Conservation (phyloP, 768 basidiomycete species). For the Mycena rosella region DNA sequence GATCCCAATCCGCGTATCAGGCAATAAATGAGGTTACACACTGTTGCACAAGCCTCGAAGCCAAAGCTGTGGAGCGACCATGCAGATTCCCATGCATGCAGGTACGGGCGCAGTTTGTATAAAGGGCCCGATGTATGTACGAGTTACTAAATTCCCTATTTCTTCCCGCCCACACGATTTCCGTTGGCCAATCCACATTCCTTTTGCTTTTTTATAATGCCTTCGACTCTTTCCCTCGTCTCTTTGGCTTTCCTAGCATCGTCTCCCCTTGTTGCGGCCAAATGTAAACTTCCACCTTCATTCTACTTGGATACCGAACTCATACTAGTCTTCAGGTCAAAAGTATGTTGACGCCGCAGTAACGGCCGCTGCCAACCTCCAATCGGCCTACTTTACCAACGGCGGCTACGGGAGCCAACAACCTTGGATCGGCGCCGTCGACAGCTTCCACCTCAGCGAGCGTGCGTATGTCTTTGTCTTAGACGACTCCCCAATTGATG, state of each 20-base stretch:
- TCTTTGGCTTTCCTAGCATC: slow-evolving; percentile 18
- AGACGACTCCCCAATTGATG: not conserved
- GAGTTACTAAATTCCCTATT: not conserved
- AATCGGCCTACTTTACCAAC: slow-evolving; percentile 31
- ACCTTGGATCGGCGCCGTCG: slow-evolving; percentile 36
- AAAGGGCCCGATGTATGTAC: not conserved
- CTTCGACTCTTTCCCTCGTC: slow-evolving; percentile 9
- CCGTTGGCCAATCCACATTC: slow-evolving; percentile 19
- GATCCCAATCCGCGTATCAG: not conserved
- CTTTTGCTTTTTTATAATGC: slow-evolving; percentile 16
- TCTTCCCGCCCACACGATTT: not conserved
- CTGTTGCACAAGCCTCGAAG: not conserved
- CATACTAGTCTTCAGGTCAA: slow-evolving; percentile 11
- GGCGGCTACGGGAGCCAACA: slow-evolving; percentile 28
- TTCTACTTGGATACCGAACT: not conserved
- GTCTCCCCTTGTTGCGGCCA: slow-evolving; percentile 17
- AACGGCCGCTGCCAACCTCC: slow-evolving; percentile 37
- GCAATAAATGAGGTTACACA: not conserved
- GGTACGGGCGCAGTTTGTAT: not conserved
- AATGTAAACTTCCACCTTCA: not conserved
- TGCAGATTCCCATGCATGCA: slow-evolving; percentile 3
- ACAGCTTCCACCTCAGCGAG: slow-evolving; percentile 30
- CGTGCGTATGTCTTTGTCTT: slow-evolving; percentile 11
- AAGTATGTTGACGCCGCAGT: slow-evolving; percentile 35
- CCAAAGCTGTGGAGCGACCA: not conserved